A percentile compares a stretch with the other conserved stretches of the same genome.
These are phyloP conservation scores for Monosporozyma aquatica DNA, from an alignment of 805 yeast genomes.

Conservation along the genomic window DNA sequence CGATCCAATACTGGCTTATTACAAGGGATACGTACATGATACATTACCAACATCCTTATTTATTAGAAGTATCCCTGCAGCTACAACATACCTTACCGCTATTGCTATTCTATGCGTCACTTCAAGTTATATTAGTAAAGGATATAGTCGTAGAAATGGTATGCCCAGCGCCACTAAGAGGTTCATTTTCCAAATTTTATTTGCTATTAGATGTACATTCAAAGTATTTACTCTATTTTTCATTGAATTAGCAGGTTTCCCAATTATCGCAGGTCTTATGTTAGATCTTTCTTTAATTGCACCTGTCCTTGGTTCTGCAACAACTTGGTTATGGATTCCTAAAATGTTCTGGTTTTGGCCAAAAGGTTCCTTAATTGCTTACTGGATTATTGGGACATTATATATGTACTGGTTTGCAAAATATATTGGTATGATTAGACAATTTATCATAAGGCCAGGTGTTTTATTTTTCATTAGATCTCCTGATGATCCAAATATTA, in stretches of 20 bases:
- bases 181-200: constrained; percentile 40
- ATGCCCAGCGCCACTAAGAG: constrained; percentile 35
- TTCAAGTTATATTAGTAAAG: constrained; percentile 20
- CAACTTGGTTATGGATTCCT: constrained; percentile 17
- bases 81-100: constrained; percentile 23
- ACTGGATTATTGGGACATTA: constrained; percentile 69
- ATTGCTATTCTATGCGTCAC: constrained; percentile 17
- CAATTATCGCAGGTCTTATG: constrained; percentile 75
- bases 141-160: constrained; percentile 23
- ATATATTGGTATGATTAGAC: constrained; percentile 76
- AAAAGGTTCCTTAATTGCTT: constrained; percentile 22
- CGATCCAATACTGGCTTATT: constrained; percentile 7
- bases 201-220: constrained; percentile 49
- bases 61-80: constrained; percentile 23
- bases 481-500: constrained; percentile 87
- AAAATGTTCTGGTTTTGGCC: constrained; percentile 18
- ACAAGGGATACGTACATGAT: constrained; percentile 15
- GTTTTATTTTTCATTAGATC: constrained; percentile 85
- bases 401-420: constrained; percentile 85
- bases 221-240: constrained; percentile 71
- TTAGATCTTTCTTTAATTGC: constrained; percentile 50
- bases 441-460: constrained; percentile 70
- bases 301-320: constrained; percentile 19
- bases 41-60: constrained; percentile 17
- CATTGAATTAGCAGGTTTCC: constrained; percentile 77